These are phyloP conservation scores for Allantophomopsis lycopodina DNA, from an alignment of 2,329 filamentous ascomycete genomes.

Conservation along the genomic window DNA sequence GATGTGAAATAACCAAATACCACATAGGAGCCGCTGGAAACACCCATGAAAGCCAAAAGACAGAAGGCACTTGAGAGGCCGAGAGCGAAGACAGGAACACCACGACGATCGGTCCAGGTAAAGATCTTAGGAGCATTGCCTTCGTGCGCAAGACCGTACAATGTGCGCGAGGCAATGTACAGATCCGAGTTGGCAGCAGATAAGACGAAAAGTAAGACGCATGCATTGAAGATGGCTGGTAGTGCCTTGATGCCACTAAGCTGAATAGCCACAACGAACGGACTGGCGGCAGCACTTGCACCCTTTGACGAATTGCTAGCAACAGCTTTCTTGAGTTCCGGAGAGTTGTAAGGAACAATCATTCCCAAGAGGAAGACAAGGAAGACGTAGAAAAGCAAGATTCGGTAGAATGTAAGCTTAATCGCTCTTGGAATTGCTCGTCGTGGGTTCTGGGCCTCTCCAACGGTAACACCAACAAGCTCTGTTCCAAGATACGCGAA, in stretches of 20 bases:
- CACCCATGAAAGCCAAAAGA: conserved; percentile 52
- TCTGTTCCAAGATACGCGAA: conserved; percentile 53
- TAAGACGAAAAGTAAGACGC: conserved; percentile 51
- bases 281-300: conserved; percentile 26
- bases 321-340: conserved; percentile 34
- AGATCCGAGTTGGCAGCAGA: conserved; percentile 42
- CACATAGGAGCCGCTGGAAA: conserved; percentile 40
- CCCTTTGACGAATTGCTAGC: conserved; percentile 31
- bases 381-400: conserved; percentile 51
- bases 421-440: conserved; percentile 54
- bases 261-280: conserved; percentile 44
- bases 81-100: conserved; percentile 33
- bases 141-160: conserved; percentile 52
- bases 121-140: conserved; percentile 53
- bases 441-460: conserved; percentile 49
- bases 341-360: conserved; percentile 51
- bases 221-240: conserved; percentile 53
- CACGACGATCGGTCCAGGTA: conserved; percentile 37
- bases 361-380: conserved; percentile 46
- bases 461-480: conserved; percentile 46
- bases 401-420: conserved; percentile 44
- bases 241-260: conserved; percentile 47
- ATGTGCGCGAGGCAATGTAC: conserved; percentile 52
- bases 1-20: conserved; percentile 64
- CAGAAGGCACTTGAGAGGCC: conserved; percentile 36